Base-by-base conservation (phyloP, 192 early-diverging fungal genomes). In the Backusella circina region DNA sequence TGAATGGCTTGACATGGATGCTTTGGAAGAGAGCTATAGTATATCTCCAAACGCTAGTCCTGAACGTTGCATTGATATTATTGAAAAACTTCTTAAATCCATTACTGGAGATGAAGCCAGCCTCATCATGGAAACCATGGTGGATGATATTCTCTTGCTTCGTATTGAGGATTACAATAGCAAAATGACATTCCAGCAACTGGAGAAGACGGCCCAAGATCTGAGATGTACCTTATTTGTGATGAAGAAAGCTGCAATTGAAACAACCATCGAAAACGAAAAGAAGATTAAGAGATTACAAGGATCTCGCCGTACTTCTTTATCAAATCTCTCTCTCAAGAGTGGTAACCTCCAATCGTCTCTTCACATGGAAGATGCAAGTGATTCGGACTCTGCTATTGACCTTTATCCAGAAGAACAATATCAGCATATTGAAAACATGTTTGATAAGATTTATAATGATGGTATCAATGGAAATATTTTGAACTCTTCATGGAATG, bases 171-270 rank as follows among this genome's bases (percentile, higher is more conserved):
- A 86, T 66, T 85, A 85, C 36, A 75, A 76, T 18, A 76, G 75
- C 7, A 78, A 83, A 21, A 82, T 85, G 36, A 82, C 82, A n/a
- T 77, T 85, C n/a, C 61, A 67, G 6, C 81, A 82, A 23, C 80
- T 84, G 54, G 86, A 90, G 65, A 87, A 86, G 61, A 81, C 80
- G 2, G 82, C 86, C 16, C 79, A 82, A 36, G 86, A 88, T 38
- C 78, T 90, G 32, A 82, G 86, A 73, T 75, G 83, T 8, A 84
- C 82, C 15, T 75, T 90, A 26, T 78, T 86, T 26, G 81, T 83
- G 2, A 90, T 90, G 89, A 84, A 86, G 12, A 80, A 85, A 65
- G 84, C 89, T 1, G 88, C 88, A 8, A 84, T 85, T n/a, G 72
- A 81, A 35, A 81, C 84, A 2, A 84, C 88, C 1, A 41, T 67